Evolutionary conservation across 2,329 filamentous ascomycete genomes (phyloP), one percentile per base, ranked within the genome.

Genomic region (Sporothrix dimorphospora): DNA sequence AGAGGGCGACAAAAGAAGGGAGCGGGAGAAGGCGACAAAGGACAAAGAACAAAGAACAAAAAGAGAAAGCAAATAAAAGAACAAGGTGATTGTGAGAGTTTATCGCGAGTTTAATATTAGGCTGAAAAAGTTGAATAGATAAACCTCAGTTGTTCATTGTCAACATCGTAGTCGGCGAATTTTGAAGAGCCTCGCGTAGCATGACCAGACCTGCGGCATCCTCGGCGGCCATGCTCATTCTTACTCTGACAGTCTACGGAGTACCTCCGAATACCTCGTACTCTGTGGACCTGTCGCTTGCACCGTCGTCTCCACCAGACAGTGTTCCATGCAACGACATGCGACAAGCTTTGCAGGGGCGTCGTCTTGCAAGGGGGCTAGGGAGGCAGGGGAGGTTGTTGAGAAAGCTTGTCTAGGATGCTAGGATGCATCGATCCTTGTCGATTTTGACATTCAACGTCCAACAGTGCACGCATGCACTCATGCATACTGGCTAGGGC

Each of bases 131-230:
- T 47, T 27, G 61, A n/a, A 3, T 42, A 11, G 40, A 65, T 1
- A 19, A 38, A 14, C 19, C n/a, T 34, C 19, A 40, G 6, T 63
- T 21, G 40, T 65, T 45, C 21, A 65, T 65, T 47, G 40, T 47
- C 2, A 45, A 47, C 61, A 27, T 47, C 40, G 7, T 19, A 19
- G 40, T 34, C 14, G 9, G 53, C 53, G 5, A 30, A 4, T 45
- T 65, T 16, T 47, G 12, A 6, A 27, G 19, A 27, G 12, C 53
- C 16, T 34, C 16, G 40, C 3, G 4, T 21, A 66, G 63, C 42
- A 24, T 66, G 63, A 66, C 63, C 14, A 66, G 38, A 66, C 24
- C 42, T 66, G 59, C 38, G 21, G 59, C 40, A 42, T 65, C 59
- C 38, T 27, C 21, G 5, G 21, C 38, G 21, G 12, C 59, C 59